phyloP scores from a whole-genome alignment of 192 early-diverging fungal species.

The Coemansia sp. region DNA sequence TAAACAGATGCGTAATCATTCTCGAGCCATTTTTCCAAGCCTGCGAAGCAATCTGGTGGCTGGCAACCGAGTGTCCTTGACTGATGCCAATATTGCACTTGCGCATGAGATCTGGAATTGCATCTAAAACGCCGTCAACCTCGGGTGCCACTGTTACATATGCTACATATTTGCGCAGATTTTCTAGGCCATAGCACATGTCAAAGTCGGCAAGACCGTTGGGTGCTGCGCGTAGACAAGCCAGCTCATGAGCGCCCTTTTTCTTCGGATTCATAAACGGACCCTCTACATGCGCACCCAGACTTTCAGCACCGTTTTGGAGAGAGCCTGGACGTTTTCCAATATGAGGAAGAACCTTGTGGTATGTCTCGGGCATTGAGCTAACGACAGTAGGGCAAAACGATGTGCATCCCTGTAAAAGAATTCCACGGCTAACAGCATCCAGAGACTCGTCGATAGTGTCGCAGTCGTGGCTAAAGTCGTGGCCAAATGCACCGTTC shows the following conservation, averaged over 20 bases:
- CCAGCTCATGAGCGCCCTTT: constrained; percentile 66
- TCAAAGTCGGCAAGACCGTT: constrained; percentile 64
- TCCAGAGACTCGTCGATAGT: constrained; percentile 60
- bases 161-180: constrained; percentile 47
- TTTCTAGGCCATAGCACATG: constrained; percentile 57
- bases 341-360: constrained; percentile 52
- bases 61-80: constrained; percentile 59
- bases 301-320: constrained; percentile 58
- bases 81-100: constrained; percentile 60
- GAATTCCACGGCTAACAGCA: constrained; percentile 61
- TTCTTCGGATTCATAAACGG: constrained; percentile 63
- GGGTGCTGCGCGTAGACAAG: constrained; percentile 53
- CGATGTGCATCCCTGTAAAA: constrained; percentile 69
- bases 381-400: constrained; percentile 73
- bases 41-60: constrained; percentile 53
- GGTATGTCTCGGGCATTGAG: constrained; percentile 63
- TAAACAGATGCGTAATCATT: constrained; percentile 73
- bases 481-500: constrained; percentile 75
- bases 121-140: constrained; percentile 62
- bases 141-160: constrained; percentile 74
- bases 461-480: constrained; percentile 56
- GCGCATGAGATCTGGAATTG: constrained; percentile 59
- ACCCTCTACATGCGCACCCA: constrained; percentile 60
- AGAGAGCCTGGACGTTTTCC: constrained; percentile 59
- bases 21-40: constrained; percentile 60